Evolutionary conservation across 306 rosid species (phyloP), one percentile per base, ranked within the genome.

Genomic region (Leucaena leucocephala): DNA sequence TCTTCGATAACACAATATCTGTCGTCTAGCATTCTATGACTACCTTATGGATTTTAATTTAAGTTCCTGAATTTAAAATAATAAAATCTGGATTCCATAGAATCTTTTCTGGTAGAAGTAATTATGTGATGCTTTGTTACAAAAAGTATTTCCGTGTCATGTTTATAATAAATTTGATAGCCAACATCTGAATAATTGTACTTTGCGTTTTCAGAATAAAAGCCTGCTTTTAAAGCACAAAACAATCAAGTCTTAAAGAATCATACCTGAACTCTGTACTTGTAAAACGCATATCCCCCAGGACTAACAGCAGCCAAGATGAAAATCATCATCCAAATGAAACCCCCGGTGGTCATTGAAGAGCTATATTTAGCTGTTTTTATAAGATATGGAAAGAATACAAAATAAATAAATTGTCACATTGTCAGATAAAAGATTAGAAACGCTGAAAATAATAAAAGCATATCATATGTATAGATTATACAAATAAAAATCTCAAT

Each of bases 251-350:
- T 55, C 40, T 65, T 71, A 36, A 48, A 61, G 62, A 49, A 57
- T 27, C 70, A 67, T 92, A 95, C 98, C 92, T 85, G 90, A 84
- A 95, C 93, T 87, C 98, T 93, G 90, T 95, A 95, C 81, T 95
- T 95, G 91, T 95, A 95, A 85, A 95, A 86, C 35, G 97, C 92
- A 82, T 84, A 95, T 27, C 94, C 99, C 16, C 70, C 94, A 14
- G 77, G 82, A 36, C 92, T 95, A 73, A 82, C 90, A 77, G 87
- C 80, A 70, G 87, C 94, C 79, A 91, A 75, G 65, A 92, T 70
- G 17, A 95, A 77, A 77, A 95, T 77, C 74, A 90, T 39, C 80
- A 90, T 57, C 93, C 93, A 90, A 77, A 95, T 36, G 46, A 86
- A 80, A 63, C 99, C 86, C 61, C 91, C 87, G 36, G 81, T 79